phyloP scores from a whole-genome alignment of 225 moss, liverwort and hornwort genomes.

The Physcomitrellopsis africana region DNA sequence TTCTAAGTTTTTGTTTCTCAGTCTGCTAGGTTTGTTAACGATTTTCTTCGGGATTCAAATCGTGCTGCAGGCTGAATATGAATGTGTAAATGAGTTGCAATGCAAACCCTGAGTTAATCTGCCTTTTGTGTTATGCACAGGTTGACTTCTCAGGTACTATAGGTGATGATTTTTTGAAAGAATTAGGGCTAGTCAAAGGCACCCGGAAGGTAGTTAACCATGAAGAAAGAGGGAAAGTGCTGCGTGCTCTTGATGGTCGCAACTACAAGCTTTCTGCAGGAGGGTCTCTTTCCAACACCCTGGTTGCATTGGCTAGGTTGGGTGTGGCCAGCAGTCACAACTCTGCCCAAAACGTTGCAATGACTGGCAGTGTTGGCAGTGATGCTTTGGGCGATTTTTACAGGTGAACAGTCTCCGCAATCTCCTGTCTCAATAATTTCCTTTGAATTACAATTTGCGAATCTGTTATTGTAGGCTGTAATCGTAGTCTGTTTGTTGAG shows the following conservation, averaged over 20 bases:
- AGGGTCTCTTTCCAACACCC: conserved; percentile 78
- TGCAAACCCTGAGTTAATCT: background rate
- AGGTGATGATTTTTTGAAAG: conserved; percentile 54
- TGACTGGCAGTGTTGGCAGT: conserved; percentile 88
- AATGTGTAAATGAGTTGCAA: background rate
- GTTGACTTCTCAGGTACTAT: conserved; percentile 73
- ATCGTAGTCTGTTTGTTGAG: too few species aligned
- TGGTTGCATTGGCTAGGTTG: conserved; percentile 80
- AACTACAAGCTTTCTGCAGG: conserved; percentile 80
- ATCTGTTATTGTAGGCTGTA: too few species aligned
- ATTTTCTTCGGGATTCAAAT: background rate
- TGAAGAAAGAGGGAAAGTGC: conserved; percentile 67
- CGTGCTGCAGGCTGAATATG: background rate
- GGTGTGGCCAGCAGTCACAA: conserved; percentile 56
- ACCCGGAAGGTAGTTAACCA: conserved; percentile 80
- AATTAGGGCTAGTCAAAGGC: conserved; percentile 69
- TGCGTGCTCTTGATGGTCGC: conserved; percentile 70
- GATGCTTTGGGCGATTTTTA: conserved; percentile 81
- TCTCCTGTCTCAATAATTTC: background rate
- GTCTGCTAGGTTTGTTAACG: background rate
- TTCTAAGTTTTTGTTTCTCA: background rate
- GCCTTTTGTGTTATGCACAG: conserved; percentile 25
- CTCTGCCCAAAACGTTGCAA: conserved; percentile 60
- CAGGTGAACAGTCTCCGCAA: conserved; percentile 39
- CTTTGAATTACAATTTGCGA: background rate